phyloP scores from a whole-genome alignment of 805 yeast genomes.

The Metschnikowia noctiluminum region DNA sequence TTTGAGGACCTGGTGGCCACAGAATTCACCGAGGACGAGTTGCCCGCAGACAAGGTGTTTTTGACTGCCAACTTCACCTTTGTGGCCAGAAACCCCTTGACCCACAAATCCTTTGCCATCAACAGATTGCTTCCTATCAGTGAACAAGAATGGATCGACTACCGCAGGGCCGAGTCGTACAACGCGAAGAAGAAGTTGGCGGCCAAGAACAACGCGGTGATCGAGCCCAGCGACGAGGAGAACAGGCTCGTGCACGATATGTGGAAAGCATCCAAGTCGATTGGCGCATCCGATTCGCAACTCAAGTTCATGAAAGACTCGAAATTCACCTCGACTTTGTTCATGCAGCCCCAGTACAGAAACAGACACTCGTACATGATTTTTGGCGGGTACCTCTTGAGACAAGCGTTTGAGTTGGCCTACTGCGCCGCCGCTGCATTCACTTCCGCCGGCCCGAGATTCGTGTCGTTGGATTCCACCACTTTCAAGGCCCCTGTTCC shows the following conservation, averaged over 20 bases:
- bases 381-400: conserved; percentile 89
- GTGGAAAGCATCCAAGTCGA: conserved; percentile 48
- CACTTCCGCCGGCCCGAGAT: conserved; percentile 80
- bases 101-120: conserved; percentile 86
- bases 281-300: conserved; percentile 4
- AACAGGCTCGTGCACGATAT: conserved; percentile 70
- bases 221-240: conserved; percentile 67
- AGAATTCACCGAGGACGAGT: conserved; percentile 51
- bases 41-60: conserved; percentile 67
- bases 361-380: conserved; percentile 93
- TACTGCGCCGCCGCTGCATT: conserved; percentile 91
- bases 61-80: conserved; percentile 90
- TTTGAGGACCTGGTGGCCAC: conserved; percentile 54
- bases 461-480: conserved; percentile 85
- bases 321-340: conserved; percentile 64
- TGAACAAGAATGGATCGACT: conserved; percentile 77
- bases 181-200: conserved; percentile 81
- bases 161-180: conserved; percentile 83
- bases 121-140: conserved; percentile 74
- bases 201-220: conserved; percentile 60
- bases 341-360: conserved; percentile 96
- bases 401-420: conserved; percentile 92
- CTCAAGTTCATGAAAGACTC: conserved; percentile 71
- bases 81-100: conserved; percentile 90
- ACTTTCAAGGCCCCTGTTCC: conserved; percentile 94